phyloP scores from a whole-genome alignment of 208 protist genomes.

The Trichomonas tenax region DNA sequence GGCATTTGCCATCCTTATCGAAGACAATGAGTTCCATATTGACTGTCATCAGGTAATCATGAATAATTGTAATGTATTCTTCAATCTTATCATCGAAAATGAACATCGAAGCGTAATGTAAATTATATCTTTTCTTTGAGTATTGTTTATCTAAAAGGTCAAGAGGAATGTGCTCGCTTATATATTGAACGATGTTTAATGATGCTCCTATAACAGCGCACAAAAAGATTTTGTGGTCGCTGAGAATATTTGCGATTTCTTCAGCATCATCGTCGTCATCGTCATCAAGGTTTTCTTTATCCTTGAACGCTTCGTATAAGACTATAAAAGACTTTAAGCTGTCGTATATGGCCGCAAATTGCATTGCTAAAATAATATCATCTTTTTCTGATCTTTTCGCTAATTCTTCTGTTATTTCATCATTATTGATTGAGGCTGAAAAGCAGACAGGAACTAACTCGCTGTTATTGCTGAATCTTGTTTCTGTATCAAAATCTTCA shows the following conservation, averaged over 20 bases:
- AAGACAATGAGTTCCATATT: not conserved
- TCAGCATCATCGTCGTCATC: not conserved
- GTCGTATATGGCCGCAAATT: not conserved
- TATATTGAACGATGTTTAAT: not conserved
- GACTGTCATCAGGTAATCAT: not conserved
- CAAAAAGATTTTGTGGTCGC: not conserved
- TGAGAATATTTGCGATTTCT: not conserved
- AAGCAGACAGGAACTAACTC: not conserved
- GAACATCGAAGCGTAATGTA: not conserved
- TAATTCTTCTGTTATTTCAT: not conserved
- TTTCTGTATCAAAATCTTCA: not conserved
- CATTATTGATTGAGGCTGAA: not conserved
- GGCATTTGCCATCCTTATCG: not conserved
- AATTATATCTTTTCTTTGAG: not conserved
- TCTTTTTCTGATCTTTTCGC: not conserved
- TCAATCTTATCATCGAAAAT: not conserved
- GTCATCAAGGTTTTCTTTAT: not conserved
- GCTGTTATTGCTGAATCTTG: not conserved
- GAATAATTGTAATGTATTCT: not conserved
- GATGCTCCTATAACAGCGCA: not conserved
- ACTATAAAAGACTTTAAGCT: not conserved
- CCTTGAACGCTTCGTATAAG: not conserved
- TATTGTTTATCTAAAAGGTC: not conserved
- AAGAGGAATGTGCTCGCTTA: not conserved
- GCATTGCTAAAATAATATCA: not conserved